Base-by-base conservation (phyloP, 495 filamentous ascomycete genomes). In the Penicillium cinerascens region DNA sequence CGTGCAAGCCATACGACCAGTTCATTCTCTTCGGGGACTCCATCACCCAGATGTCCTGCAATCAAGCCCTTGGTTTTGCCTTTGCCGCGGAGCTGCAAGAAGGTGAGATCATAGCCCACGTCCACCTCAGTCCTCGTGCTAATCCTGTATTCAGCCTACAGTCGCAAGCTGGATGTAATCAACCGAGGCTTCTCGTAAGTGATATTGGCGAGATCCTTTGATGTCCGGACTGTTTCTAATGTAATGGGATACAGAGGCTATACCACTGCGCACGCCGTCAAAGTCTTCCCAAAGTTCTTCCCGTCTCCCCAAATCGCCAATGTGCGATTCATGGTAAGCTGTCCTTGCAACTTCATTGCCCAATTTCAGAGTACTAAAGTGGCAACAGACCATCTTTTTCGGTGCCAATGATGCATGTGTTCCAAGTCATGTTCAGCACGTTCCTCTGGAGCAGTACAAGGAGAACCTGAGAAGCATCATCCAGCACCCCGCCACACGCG, bases 331-430 rank as follows among this genome's bases (percentile, higher is more conserved):
- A 75, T 95, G 73, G 89, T 93, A 75, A 50, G 71, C 65, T 33
- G 8, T 10, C 29, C 18, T 23, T 25, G 17, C 22, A 16, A 25
- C 39, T 20, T 13, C 11, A 47, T 44, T 25, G 6, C 29, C n/a
- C 22, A 48, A 43, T 11, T 5, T 38, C 23, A 29, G 20, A 35
- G 17, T 7, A 57, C 27, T 60, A 43, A 55, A 51, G 50, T 13
- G 6, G 7, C n/a, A 13, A 22, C 47, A 92, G 88, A 77, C 85
- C 20, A 73, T 96, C 55, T 90, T 93, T 60, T 83, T 95, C 52
- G 91, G 91, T 16, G 88, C 91, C 60, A 96, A 96, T 63, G 91
- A 96, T 65, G 85, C 91, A 6, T 78, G 77, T 48, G 59, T 92
- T n/a, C 74, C 75, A 17, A 68, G 75, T 37, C 82, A 75, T 49